Evolutionary conservation across 2,329 filamentous ascomycete species (phyloP), one percentile per base, ranked within the genome.

Genomic region (Diaporthe vexans): DNA sequence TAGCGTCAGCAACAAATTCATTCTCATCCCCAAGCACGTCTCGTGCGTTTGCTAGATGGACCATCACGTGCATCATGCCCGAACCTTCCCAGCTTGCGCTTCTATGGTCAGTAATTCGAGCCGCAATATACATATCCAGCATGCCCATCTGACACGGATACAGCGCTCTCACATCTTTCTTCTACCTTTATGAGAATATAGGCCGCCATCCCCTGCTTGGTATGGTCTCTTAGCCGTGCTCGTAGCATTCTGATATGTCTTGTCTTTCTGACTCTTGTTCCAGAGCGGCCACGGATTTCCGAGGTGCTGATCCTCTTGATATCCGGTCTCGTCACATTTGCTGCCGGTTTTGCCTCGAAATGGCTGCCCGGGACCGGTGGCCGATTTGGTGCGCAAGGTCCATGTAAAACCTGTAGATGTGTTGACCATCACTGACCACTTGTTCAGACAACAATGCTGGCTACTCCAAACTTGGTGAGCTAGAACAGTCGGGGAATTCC

Each of bases 281-380:
- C 46, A 89, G 88, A 88, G 77, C 84, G 85, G 56, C 88, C 87
- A 0, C 84, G 86, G 17, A 80, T 88, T 26, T 90, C 88, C 26
- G 84, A 84, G 13, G 80, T 86, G 35, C 79, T 88, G 19, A 80
- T 89, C 11, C 81, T 89, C 21, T 78, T 89, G 26, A 79, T 89
- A 33, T 85, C 87, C 5, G 85, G 86, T 0, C 74, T 79, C 3
- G 73, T 85, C 19, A 85, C 84, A 57, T 86, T 86, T 76, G 77
- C 81, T 40, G 80, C 81, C 37, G 86, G 86, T 76, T 82, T 83
- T 73, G 81, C 85, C 35, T 84, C 85, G 29, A 83, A 82, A 78
- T 87, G 85, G 83, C 81, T 89, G 3, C 85, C 87, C 0, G 86
- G 85, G 3, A 81, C 84, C 40, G 84, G 86, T 74, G 87, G 86